Evolutionary conservation across 2,329 filamentous ascomycete genomes (phyloP).

Genomic region (Fusarium protoensiforme): DNA sequence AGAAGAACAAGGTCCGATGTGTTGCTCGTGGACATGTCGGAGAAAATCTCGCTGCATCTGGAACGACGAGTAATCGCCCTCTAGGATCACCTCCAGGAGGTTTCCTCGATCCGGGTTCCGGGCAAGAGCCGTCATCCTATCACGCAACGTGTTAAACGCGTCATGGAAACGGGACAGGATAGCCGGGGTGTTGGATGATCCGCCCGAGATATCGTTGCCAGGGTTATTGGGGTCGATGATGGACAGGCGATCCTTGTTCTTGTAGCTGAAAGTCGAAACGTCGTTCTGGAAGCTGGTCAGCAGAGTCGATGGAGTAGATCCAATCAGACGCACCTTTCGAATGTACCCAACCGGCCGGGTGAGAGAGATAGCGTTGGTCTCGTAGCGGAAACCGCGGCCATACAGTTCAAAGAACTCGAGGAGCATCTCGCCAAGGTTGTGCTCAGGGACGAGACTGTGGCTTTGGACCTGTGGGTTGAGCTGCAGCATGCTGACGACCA

Average conservation of each 20-base stretch:
- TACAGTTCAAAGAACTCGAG: conserved; percentile 92
- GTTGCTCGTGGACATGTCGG: conserved; percentile 60
- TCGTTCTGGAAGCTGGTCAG: conserved; percentile 50
- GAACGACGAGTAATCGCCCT: conserved; percentile 83
- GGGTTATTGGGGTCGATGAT: conserved; percentile 93
- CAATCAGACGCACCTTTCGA: conserved; percentile 72
- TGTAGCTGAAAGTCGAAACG: conserved; percentile 62
- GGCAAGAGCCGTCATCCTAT: conserved; percentile 66
- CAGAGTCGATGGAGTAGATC: neutral
- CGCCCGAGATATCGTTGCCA: conserved; percentile 89
- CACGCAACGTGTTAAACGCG: conserved; percentile 67
- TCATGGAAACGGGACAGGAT: conserved; percentile 78
- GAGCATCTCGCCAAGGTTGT: conserved; percentile 82
- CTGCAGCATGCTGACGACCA: conserved; percentile 90
- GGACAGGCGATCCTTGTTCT: conserved; percentile 75
- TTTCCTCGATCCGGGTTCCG: conserved; percentile 42
- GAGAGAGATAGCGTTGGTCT: conserved; percentile 77
- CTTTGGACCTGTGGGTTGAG: conserved; percentile 78
- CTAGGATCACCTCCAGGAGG: conserved; percentile 78
- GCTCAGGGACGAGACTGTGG: conserved; percentile 65
- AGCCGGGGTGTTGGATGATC: conserved; percentile 75
- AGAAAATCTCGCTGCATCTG: conserved; percentile 74
- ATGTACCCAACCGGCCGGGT: conserved; percentile 76
- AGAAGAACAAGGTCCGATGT: conserved; percentile 48
- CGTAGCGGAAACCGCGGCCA: conserved; percentile 81